These are phyloP conservation scores for Lasiodiplodia theobromae DNA, from an alignment of 2,329 filamentous ascomycete genomes.

Conservation along the genomic window DNA sequence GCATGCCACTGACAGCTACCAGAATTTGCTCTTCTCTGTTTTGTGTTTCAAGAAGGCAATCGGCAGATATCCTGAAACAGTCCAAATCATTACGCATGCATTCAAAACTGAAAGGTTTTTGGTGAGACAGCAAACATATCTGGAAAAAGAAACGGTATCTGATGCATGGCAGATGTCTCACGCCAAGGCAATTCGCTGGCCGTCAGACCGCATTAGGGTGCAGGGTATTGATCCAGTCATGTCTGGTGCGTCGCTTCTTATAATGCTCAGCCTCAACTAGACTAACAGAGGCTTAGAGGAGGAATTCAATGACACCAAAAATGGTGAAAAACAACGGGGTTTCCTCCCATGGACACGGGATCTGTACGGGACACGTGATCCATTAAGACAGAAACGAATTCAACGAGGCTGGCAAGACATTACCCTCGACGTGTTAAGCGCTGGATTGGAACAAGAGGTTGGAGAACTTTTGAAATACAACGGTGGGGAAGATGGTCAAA, in stretches of 20 bases:
- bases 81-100: conserved; percentile 56
- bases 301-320: conserved; percentile 46
- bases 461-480: conserved; percentile 35
- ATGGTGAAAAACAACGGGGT: conserved; percentile 47
- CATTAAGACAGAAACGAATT: conserved; percentile 48
- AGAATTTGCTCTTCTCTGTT: conserved; percentile 82
- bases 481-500: conserved; percentile 33
- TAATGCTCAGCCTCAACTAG: background rate
- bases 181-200: conserved; percentile 52
- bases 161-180: background rate
- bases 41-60: conserved; percentile 57
- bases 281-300: conserved; percentile 28
- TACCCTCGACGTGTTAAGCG: conserved; percentile 33
- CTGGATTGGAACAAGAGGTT: conserved; percentile 41
- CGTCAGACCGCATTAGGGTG: conserved; percentile 48
- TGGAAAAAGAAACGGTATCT: background rate
- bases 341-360: conserved; percentile 49
- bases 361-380: conserved; percentile 46
- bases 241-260: conserved; percentile 33
- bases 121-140: conserved; percentile 1
- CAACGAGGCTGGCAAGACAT: conserved; percentile 49
- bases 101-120: conserved; percentile 55
- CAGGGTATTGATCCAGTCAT: conserved; percentile 56
- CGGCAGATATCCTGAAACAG: conserved; percentile 49
- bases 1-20: conserved; percentile 81